Conservation (phyloP, 768 basidiomycete species). For the Pleurotus cornucopiae region DNA sequence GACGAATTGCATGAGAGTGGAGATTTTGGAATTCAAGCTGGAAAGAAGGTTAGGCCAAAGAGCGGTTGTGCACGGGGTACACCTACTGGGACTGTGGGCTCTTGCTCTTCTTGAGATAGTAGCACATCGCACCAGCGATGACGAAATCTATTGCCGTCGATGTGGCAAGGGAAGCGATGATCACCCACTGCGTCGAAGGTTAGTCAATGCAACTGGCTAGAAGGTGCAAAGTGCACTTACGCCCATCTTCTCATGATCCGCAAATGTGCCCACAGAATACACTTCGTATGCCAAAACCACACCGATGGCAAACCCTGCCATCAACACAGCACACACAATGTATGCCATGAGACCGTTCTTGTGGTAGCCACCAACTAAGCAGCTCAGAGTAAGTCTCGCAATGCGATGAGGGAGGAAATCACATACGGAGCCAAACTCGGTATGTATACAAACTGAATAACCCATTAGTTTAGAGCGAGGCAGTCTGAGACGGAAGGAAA, state of each 20-base stretch:
- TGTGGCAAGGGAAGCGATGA: constrained; percentile 35
- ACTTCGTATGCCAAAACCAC: constrained; percentile 31
- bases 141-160: constrained; percentile 41
- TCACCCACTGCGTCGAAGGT: constrained; percentile 30
- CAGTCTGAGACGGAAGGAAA: constrained; percentile 1
- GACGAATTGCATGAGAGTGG: constrained; percentile 27
- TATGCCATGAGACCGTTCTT: constrained; percentile 28
- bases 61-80: not conserved
- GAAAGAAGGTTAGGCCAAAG: not conserved
- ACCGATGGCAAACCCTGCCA: constrained; percentile 21
- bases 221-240: constrained; percentile 18
- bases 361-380: constrained; percentile 32
- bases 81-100: constrained; percentile 17
- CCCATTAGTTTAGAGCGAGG: not conserved
- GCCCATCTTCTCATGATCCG: constrained; percentile 24
- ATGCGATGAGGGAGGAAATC: not conserved
- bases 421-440: constrained; percentile 45
- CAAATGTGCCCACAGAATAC: constrained; percentile 29
- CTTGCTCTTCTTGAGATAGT: constrained; percentile 27
- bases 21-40: constrained; percentile 27
- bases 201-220: not conserved
- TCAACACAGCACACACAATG: constrained; percentile 8
- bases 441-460: constrained; percentile 32
- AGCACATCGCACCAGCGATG: constrained; percentile 31
- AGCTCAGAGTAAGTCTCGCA: not conserved